phyloP scores from a whole-genome alignment of 2,329 filamentous ascomycete genomes.

The Alternaria gansuensis region DNA sequence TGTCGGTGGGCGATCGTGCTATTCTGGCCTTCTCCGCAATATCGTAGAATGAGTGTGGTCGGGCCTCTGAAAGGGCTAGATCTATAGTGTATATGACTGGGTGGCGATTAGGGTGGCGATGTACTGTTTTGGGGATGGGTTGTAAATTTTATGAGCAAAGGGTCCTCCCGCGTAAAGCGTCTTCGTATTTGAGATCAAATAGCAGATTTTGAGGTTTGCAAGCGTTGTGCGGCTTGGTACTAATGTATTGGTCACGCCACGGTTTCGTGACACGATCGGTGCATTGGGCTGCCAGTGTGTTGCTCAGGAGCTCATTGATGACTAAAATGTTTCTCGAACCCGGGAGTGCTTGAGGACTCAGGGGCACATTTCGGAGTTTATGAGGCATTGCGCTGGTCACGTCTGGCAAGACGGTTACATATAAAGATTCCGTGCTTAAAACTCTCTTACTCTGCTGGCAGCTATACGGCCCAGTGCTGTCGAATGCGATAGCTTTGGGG shows the following conservation, averaged over 20 bases:
- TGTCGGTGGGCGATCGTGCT: not conserved
- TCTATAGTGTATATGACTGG: constrained; percentile 16
- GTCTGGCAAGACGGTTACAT: not conserved
- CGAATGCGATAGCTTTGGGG: not conserved
- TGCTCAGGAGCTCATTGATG: not conserved
- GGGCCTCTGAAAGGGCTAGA: constrained; percentile 22
- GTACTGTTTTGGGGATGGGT: not conserved
- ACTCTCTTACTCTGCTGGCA: not conserved
- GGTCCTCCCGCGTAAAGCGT: not conserved
- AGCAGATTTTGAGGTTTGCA: not conserved
- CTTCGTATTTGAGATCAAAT: not conserved
- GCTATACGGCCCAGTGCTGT: not conserved
- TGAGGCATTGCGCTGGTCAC: not conserved
- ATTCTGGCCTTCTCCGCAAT: constrained; percentile 27
- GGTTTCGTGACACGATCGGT: not conserved
- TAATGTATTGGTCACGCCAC: not conserved
- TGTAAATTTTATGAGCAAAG: not conserved
- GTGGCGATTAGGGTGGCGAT: not conserved
- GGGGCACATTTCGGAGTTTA: not conserved
- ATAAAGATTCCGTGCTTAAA: no score
- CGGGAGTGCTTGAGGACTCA: not conserved
- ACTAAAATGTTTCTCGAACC: not conserved
- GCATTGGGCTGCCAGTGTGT: not conserved
- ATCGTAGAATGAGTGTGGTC: constrained; percentile 9
- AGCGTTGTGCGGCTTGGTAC: not conserved